Evolutionary conservation across 495 filamentous ascomycete species (phyloP).

Genomic region (Penicillium pulvis): DNA sequence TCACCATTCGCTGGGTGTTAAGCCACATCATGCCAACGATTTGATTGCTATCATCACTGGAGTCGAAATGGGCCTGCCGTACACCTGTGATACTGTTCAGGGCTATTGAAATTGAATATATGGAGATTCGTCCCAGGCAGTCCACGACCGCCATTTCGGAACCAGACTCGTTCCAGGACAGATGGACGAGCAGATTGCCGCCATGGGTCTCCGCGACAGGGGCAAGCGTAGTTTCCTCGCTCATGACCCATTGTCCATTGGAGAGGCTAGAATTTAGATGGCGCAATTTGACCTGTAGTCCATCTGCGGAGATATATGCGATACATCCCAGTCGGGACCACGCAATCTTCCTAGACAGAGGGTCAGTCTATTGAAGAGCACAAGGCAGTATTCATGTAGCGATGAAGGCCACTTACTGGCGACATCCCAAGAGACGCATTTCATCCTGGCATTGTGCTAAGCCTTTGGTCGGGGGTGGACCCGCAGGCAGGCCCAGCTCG

Average conservation of each 20-base stretch:
- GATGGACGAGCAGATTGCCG: slow-evolving; percentile 63
- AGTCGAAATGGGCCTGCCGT: slow-evolving; percentile 58
- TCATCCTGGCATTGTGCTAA: slow-evolving; percentile 77
- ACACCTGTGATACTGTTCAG: slow-evolving; percentile 64
- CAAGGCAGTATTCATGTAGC: neutral
- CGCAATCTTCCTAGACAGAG: slow-evolving; percentile 63
- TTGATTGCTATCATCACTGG: slow-evolving; percentile 68
- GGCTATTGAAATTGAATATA: slow-evolving; percentile 62
- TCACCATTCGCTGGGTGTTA: slow-evolving; percentile 58
- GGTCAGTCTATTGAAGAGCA: slow-evolving; percentile 10
- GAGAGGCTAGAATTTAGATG: slow-evolving; percentile 69
- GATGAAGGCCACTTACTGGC: slow-evolving; percentile 64
- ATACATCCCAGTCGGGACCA: slow-evolving; percentile 92
- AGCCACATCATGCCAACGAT: slow-evolving; percentile 89
- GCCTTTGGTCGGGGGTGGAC: slow-evolving; percentile 60
- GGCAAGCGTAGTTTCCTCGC: slow-evolving; percentile 54
- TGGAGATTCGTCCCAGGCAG: slow-evolving; percentile 68
- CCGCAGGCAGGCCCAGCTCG: slow-evolving; percentile 53
- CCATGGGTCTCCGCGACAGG: slow-evolving; percentile 48
- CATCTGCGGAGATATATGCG: slow-evolving; percentile 76
- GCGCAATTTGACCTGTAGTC: slow-evolving; percentile 65
- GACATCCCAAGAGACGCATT: slow-evolving; percentile 74
- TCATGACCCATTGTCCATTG: slow-evolving; percentile 77
- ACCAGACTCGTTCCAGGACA: slow-evolving; percentile 76
- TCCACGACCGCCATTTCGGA: slow-evolving; percentile 79